Percentiles rank a stretch among this genome's conserved stretches.
These are phyloP conservation scores for Aspergillus neotritici DNA, from an alignment of 2,329 filamentous ascomycete species.

Conservation along the genomic window DNA sequence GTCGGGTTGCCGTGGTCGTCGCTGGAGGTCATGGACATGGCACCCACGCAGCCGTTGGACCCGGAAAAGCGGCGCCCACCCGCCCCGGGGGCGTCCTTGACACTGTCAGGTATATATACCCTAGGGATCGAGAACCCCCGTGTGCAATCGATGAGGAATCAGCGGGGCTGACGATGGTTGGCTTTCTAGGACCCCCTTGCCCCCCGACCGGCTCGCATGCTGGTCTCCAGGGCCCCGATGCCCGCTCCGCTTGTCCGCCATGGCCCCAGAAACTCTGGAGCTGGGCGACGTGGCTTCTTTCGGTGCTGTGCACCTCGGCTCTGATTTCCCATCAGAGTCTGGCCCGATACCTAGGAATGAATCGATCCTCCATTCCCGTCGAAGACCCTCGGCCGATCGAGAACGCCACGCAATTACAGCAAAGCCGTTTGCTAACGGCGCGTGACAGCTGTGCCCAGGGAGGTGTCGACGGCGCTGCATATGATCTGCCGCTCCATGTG, in stretches of 20 bases:
- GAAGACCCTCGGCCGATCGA: not conserved
- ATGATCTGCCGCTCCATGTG: constrained; percentile 60
- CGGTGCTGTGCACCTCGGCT: constrained; percentile 19
- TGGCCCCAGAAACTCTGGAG: constrained; percentile 13
- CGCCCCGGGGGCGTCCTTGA: constrained; percentile 22
- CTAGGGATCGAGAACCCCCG: not conserved
- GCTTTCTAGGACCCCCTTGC: constrained; percentile 14
- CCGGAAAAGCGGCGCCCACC: constrained; percentile 2
- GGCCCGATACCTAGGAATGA: constrained; percentile 6
- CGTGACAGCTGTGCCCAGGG: constrained; percentile 24
- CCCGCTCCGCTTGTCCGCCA: constrained; percentile 1
- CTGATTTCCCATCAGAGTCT: constrained; percentile 19
- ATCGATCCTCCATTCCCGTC: not conserved
- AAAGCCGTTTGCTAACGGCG: constrained; percentile 3
- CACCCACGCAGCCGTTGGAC: constrained; percentile 1
- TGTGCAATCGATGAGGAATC: constrained; percentile 1
- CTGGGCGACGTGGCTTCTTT: constrained; percentile 23
- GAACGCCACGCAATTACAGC: not conserved
- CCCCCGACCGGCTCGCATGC: constrained; percentile 2
- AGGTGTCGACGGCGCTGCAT: constrained; percentile 32
- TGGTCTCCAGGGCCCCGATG: not conserved
- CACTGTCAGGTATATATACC: constrained; percentile 21
- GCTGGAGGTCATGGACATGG: not conserved
- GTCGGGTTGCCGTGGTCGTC: not conserved
- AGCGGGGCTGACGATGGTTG: not conserved